A percentile compares a stretch with the other conserved stretches of the same genome.
Evolutionary conservation across 345 rosid species (phyloP).

Genomic region (rapeseed (Brassica napus)): Da-Ae NC_063444.1:38398501-38399000

Average conservation of each 20-base stretch:
- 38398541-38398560: neutral
- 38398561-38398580: neutral
- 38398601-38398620: conserved; percentile 93
- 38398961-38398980: no score
- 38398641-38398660: conserved; percentile 51
- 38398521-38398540: neutral
- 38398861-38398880: no score
- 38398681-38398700: conserved; percentile 49
- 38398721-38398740: conserved; percentile 24
- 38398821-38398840: no score
- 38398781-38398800: neutral
- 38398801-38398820: no score
- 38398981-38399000: no score
- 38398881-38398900: no score
- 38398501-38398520: neutral
- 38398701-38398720: neutral
- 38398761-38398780: conserved; percentile 22
- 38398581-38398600: conserved; percentile 81
- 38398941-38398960: no score
- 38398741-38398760: conserved; percentile 16
- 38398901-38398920: no score
- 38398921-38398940: no score
- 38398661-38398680: conserved; percentile 75
- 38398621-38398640: conserved; percentile 58
- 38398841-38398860: no score